Conservation (phyloP, 192 early-diverging fungal species). For the Kickxella alabastrina region DNA sequence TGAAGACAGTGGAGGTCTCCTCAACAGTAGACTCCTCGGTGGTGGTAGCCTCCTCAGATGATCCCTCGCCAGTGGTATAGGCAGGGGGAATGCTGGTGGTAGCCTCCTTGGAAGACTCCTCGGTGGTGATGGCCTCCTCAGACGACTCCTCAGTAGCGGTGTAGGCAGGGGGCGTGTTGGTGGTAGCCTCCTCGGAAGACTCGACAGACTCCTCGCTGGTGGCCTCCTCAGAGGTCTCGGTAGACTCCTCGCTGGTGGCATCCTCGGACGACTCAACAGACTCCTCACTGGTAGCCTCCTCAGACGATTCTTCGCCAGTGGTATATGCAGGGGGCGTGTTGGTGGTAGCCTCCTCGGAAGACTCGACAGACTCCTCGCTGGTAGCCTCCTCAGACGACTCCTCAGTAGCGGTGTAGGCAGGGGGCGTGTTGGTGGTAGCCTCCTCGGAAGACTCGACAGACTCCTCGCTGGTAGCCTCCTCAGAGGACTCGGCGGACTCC, state of each 20-base stretch:
- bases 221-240: slow-evolving; percentile 7
- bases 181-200: slow-evolving; percentile 2
- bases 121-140: background rate
- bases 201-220: slow-evolving; percentile 3
- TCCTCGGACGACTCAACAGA: background rate
- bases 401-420: slow-evolving; percentile 11
- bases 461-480: slow-evolving; percentile 15
- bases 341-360: slow-evolving; percentile 10
- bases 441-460: slow-evolving; percentile 8
- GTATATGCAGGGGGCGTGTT: slow-evolving; percentile 7
- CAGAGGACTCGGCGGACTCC: slow-evolving; percentile 4
- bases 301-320: slow-evolving; percentile 1
- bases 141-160: background rate
- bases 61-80: slow-evolving; percentile 13
- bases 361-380: background rate
- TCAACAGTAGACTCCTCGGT: slow-evolving; percentile 1
- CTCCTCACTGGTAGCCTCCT: slow-evolving; percentile 17
- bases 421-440: slow-evolving; percentile 9
- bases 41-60: background rate
- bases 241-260: slow-evolving; percentile 3
- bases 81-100: slow-evolving; percentile 8
- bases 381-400: background rate
- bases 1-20: slow-evolving; percentile 14
- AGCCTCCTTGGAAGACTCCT: slow-evolving; percentile 3
- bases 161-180: slow-evolving; percentile 1